Evolutionary conservation across 306 rosid species (phyloP), one percentile per base, ranked within the genome.

Genomic region (Canavalia ensiformis): DNA sequence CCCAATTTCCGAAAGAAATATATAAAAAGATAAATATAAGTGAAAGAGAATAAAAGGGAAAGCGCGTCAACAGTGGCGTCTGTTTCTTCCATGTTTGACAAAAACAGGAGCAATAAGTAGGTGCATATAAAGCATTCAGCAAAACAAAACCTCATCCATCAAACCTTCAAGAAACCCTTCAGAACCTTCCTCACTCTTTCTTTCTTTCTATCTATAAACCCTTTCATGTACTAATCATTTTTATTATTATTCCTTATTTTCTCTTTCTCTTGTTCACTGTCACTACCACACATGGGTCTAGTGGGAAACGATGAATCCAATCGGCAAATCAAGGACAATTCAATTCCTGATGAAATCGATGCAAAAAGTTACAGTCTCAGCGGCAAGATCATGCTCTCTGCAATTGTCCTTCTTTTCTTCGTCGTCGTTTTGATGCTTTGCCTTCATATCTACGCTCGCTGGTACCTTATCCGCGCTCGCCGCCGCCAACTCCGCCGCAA

Each of bases 381-480:
- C 80, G 95, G 97, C 10, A 95, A 81, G 75, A 87, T 95, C 55
- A 90, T 95, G 98, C 90, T 95, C 8, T 55, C 83, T 28, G 92
- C 97, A 3, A 86, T 93, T 3, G 3, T 93, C 9, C 34, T 90
- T 49, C 83, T 95, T 31, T 87, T 95, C 85, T 90, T 89, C 88
- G 76, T 95, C 33, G 91, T 93, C 18, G 1, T 93, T 35, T 42
- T 95, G 18, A 93, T 95, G 91, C 80, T 91, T 9, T 84, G 84
- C 35, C 94, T 93, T 45, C 99, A 93, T 62, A 59, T 93, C 1
- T 93, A 93, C 58, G 93, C 97, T 1, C 97, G 99, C 18, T 91
- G 98, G 92, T 93, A 87, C 80, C 88, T 89, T 35, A 44, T 82
- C 55, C 92, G 87, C 5, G 78, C 88, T 1, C 94, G 94, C 34